Percentiles rank a stretch among this genome's conserved stretches.
Evolutionary conservation across 805 yeast species (phyloP).

Genomic region (Nakazawaea peltata): DNA sequence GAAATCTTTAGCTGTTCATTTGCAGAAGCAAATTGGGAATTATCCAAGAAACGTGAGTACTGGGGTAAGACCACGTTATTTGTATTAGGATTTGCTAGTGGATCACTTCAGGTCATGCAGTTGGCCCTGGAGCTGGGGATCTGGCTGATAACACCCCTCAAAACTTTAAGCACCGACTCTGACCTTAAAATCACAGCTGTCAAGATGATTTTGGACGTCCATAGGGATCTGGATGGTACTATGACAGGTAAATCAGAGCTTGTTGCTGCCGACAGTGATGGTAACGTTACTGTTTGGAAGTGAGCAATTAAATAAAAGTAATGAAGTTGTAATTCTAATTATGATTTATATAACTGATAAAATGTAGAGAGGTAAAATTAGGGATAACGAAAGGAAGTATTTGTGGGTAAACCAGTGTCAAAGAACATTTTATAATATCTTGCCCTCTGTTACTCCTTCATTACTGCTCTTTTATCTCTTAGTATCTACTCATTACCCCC

Average conservation of each 20-base stretch:
- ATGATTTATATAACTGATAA: background rate
- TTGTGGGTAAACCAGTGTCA: too few relatives aligned
- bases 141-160: constrained; percentile 19
- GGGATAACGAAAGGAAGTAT: too few relatives aligned
- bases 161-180: constrained; percentile 15
- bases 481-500: too few relatives aligned
- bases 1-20: constrained; percentile 13
- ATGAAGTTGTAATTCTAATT: background rate
- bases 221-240: constrained; percentile 24
- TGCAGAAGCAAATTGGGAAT: constrained; percentile 13
- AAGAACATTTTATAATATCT: too few relatives aligned
- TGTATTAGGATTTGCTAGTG: constrained; percentile 26
- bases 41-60: constrained; percentile 22
- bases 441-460: too few relatives aligned
- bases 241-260: constrained; percentile 26
- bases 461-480: too few relatives aligned
- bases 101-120: constrained; percentile 25
- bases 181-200: constrained; percentile 21
- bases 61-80: constrained; percentile 30
- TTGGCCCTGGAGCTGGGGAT: constrained; percentile 15
- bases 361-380: too few relatives aligned
- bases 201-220: constrained; percentile 24
- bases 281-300: constrained; percentile 43
- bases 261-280: constrained; percentile 46
- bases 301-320: too few relatives aligned